Conservation (phyloP, 306 rosid genomes). For the Vigna reflexopilosa region DNA sequence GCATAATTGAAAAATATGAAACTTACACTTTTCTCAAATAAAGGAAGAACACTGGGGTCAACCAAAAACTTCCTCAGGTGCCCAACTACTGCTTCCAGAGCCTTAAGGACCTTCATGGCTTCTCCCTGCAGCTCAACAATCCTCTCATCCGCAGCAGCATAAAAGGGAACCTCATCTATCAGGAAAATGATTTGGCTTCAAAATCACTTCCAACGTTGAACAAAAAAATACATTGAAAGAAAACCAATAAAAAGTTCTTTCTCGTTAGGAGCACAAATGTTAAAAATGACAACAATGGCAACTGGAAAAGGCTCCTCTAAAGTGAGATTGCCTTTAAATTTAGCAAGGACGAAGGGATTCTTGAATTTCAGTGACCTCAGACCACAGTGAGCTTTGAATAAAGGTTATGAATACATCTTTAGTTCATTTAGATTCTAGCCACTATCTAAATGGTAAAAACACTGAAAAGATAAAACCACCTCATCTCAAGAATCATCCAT, state of each 20-base stretch:
- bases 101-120: conserved; percentile 83
- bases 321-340: not conserved
- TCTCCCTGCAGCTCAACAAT: conserved; percentile 96
- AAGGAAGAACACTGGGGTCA: conserved; percentile 94
- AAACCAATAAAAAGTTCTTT: conserved; percentile 4
- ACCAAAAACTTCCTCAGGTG: conserved; percentile 96
- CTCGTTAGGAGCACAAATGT: not conserved
- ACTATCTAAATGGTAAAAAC: conserved; percentile 8
- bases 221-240: not conserved
- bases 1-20: conserved; percentile 14
- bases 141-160: conserved; percentile 91
- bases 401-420: not conserved
- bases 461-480: not conserved
- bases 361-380: conserved; percentile 11
- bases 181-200: conserved; percentile 39
- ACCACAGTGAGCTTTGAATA: not conserved
- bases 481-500: conserved; percentile 5
- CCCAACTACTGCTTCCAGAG: conserved; percentile 83
- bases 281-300: conserved; percentile 2
- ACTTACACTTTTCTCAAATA: conserved; percentile 94
- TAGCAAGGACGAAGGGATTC: not conserved
- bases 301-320: not conserved
- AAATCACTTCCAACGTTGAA: conserved; percentile 29
- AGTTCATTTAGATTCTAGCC: not conserved
- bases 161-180: conserved; percentile 89